Evolutionary conservation across 1,139 yeast species (phyloP).

Genomic region (Blastobotrys ciferrii): DNA sequence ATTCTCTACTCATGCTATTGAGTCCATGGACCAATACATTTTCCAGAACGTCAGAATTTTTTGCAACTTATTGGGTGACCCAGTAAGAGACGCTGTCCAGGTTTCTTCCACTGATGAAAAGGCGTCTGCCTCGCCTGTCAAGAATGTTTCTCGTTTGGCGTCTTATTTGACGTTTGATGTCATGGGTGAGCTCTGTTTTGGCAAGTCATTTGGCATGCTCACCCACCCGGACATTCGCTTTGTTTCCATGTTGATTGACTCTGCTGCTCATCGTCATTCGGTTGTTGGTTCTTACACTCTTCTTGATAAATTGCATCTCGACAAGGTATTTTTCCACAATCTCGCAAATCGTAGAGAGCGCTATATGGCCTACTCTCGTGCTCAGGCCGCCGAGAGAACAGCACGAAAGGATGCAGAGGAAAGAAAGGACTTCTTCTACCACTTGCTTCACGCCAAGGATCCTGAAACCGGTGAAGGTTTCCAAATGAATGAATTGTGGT

Average conservation of each 20-base stretch:
- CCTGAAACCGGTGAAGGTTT: constrained; percentile 24
- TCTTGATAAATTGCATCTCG: constrained; percentile 20
- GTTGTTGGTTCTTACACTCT: constrained; percentile 20
- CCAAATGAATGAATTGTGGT: constrained; percentile 23
- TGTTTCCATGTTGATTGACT: constrained; percentile 19
- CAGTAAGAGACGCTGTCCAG: constrained; percentile 17
- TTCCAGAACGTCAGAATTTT: constrained; percentile 20
- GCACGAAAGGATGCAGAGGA: constrained; percentile 19
- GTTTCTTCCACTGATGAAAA: constrained; percentile 9
- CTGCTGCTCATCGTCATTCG: constrained; percentile 24
- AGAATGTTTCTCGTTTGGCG: constrained; percentile 20
- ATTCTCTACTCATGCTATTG: constrained; percentile 20
- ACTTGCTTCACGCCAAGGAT: constrained; percentile 21
- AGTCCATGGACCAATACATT: constrained; percentile 22
- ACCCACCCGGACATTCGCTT: constrained; percentile 19
- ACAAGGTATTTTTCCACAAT: constrained; percentile 20
- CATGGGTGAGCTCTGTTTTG: constrained; percentile 25
- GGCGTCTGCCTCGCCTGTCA: constrained; percentile 16
- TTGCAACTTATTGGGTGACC: constrained; percentile 20
- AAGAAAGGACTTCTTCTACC: constrained; percentile 22
- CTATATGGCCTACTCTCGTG: constrained; percentile 23
- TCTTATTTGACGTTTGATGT: constrained; percentile 22
- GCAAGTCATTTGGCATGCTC: constrained; percentile 24
- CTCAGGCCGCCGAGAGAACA: constrained; percentile 23
- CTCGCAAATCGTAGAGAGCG: constrained; percentile 18